These are phyloP conservation scores for Ustilago curta DNA, from an alignment of 1,284 basidiomycete genomes.

Conservation along the genomic window DNA sequence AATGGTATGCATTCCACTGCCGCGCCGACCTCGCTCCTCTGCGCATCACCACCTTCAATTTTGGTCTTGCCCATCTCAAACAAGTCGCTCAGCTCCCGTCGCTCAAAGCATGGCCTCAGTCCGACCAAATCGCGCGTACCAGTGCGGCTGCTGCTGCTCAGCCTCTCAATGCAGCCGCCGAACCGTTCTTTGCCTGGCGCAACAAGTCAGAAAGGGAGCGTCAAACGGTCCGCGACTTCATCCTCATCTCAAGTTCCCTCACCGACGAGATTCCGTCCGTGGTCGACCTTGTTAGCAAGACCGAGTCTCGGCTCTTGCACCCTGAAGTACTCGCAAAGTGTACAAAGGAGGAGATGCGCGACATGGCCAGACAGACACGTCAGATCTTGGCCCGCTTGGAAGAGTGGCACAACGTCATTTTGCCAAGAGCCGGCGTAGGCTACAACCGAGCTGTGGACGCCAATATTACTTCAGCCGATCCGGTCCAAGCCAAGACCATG, in stretches of 20 bases:
- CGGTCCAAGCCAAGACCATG: conserved; percentile 19
- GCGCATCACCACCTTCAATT: conserved; percentile 15
- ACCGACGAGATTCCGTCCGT: conserved; percentile 19
- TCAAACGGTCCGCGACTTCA: conserved; percentile 15
- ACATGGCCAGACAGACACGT: conserved; percentile 33
- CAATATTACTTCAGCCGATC: conserved; percentile 4
- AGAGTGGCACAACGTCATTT: conserved; percentile 21
- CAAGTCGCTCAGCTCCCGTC: conserved; percentile 22
- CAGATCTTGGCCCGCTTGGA: conserved; percentile 19
- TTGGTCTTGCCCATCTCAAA: conserved; percentile 17
- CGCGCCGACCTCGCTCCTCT: conserved; percentile 8
- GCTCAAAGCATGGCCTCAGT: conserved; percentile 23
- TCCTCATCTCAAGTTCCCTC: conserved; percentile 1
- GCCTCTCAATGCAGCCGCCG: not conserved
- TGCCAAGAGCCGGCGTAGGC: conserved; percentile 19
- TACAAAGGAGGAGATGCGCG: conserved; percentile 35
- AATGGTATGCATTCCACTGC: conserved; percentile 34
- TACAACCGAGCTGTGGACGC: conserved; percentile 19
- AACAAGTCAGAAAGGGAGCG: conserved; percentile 18
- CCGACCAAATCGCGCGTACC: conserved; percentile 4
- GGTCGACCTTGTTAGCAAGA: conserved; percentile 20
- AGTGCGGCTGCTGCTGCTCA: conserved; percentile 13
- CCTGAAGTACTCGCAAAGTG: conserved; percentile 21
- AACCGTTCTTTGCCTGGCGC: conserved; percentile 8
- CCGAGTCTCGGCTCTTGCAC: conserved; percentile 19